Evolutionary conservation across 306 rosid species (phyloP).

Genomic region (Malus sylvestris): DNA sequence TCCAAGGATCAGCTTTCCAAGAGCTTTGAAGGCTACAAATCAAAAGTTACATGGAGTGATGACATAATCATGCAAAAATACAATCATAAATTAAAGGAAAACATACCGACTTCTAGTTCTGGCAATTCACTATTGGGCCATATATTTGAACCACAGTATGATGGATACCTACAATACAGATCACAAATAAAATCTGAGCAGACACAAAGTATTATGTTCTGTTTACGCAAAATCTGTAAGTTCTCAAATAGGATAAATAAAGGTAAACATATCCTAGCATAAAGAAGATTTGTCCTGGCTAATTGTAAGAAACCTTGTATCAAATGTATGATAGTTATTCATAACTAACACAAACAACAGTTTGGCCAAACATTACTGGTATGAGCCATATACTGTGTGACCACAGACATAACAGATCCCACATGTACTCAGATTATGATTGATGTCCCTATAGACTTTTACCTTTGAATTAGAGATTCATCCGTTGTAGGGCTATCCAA

Average conservation of each 20-base stretch:
- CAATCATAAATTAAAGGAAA: constrained; percentile 8
- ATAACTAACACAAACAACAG: not conserved
- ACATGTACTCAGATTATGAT: constrained; percentile 1
- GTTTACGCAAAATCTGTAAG: not conserved
- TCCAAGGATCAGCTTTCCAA: constrained; percentile 81
- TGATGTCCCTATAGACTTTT: not conserved
- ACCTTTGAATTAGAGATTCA: constrained; percentile 65
- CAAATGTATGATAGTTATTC: not conserved
- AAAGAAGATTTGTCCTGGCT: not conserved
- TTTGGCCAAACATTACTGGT: constrained; percentile 2
- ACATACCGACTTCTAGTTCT: constrained; percentile 76
- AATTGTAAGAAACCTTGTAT: not conserved
- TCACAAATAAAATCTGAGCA: constrained; percentile 14
- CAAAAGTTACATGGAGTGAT: constrained; percentile 6
- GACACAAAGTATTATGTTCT: not conserved
- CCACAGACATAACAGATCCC: constrained; percentile 7
- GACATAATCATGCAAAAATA: constrained; percentile 9
- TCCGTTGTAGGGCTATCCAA: constrained; percentile 80
- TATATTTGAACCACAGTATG: constrained; percentile 84
- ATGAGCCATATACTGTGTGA: constrained; percentile 6
- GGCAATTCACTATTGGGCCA: constrained; percentile 79
- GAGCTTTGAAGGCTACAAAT: constrained; percentile 79
- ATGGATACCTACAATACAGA: constrained; percentile 65
- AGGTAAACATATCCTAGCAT: not conserved
- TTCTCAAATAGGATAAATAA: not conserved